A percentile compares a stretch with the other conserved stretches of the same genome.
Conservation (phyloP, 2,329 filamentous ascomycete genomes). For the Fusarium tricinctum region DNA sequence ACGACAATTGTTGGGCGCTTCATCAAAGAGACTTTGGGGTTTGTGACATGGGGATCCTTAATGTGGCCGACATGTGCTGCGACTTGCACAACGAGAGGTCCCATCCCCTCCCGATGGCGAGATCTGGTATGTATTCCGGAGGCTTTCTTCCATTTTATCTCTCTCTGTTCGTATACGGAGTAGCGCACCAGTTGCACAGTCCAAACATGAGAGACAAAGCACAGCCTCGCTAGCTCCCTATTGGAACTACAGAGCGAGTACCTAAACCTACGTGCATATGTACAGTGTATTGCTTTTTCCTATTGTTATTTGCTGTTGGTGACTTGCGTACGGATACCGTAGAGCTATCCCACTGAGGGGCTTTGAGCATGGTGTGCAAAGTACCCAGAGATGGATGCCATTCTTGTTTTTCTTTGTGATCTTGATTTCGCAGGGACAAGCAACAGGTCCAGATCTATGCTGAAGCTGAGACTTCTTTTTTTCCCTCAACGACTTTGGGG, state of each 20-base stretch:
- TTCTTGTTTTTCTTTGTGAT: conserved; percentile 2
- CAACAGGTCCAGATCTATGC: not conserved
- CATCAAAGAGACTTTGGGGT: no score
- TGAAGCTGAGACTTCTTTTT: not conserved
- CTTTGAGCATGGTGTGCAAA: not conserved
- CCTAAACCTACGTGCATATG: not conserved
- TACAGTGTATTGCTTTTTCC: not conserved
- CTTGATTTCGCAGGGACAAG: not conserved
- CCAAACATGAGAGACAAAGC: not conserved
- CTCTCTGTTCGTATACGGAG: not conserved
- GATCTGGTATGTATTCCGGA: not conserved
- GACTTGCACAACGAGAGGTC: not conserved
- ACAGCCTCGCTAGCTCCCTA: not conserved
- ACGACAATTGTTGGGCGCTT: no score
- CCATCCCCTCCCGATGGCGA: not conserved
- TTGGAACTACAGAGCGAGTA: not conserved
- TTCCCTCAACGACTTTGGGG: not conserved
- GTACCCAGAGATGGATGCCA: not conserved
- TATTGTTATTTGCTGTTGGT: conserved; percentile 8
- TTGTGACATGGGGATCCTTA: no score
- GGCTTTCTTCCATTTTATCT: not conserved
- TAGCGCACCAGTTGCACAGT: not conserved
- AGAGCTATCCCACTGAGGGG: conserved; percentile 8
- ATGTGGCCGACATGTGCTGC: no score
- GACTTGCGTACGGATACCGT: not conserved